phyloP scores from a whole-genome alignment of 495 filamentous ascomycete genomes.

The Podospora conica region DNA sequence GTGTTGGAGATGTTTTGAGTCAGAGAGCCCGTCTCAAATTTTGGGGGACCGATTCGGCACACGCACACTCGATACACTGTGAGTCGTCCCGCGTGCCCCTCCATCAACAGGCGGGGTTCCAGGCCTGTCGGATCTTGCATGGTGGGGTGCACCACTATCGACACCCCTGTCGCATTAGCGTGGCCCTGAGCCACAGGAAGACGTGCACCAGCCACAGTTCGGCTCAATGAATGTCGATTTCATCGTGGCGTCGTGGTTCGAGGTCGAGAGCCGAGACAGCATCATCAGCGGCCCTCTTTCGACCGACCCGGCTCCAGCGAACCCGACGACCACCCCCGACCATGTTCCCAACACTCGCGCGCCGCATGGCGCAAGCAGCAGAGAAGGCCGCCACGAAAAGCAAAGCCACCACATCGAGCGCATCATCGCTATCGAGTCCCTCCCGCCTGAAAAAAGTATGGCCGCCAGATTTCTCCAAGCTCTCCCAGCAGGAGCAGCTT shows the following conservation, averaged over 20 bases:
- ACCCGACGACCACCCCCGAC: neutral
- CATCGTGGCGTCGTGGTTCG: neutral
- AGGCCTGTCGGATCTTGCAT: slow-evolving; percentile 1
- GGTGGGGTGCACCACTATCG: neutral
- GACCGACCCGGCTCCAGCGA: neutral
- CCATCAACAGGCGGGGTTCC: slow-evolving; percentile 11
- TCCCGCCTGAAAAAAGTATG: slow-evolving; percentile 72
- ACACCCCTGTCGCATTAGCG: neutral
- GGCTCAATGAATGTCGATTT: neutral
- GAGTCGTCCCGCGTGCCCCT: neutral
- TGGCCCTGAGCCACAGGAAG: neutral
- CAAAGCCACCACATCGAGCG: neutral
- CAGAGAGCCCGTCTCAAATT: slow-evolving; percentile 9
- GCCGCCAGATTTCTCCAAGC: slow-evolving; percentile 85
- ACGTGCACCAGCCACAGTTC: neutral
- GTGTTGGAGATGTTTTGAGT: slow-evolving; percentile 11
- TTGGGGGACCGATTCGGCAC: slow-evolving; percentile 2
- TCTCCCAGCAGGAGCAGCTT: slow-evolving; percentile 79
- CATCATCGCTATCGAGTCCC: neutral
- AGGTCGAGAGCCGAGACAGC: neutral
- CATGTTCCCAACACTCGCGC: slow-evolving; percentile 42
- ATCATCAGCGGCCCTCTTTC: neutral
- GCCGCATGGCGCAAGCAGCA: slow-evolving; percentile 29
- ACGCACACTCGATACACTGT: neutral
- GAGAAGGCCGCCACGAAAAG: neutral